Base-by-base conservation (phyloP, 768 basidiomycete genomes). In the Mycena rebaudengoi region DNA sequence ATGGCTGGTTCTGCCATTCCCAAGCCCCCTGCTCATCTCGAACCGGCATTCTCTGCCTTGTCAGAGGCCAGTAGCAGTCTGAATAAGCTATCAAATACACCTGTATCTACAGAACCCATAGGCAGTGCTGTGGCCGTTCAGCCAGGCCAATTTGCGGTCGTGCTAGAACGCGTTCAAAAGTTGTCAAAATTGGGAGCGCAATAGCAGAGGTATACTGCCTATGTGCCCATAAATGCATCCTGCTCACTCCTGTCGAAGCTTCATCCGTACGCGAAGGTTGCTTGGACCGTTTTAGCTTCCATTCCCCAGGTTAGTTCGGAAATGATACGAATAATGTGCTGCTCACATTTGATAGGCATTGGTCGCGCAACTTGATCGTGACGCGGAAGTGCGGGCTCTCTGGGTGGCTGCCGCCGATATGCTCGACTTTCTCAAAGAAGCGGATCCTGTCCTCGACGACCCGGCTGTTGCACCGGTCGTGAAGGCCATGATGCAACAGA, bases 401-500 rank as follows among this genome's bases (percentile, higher is more conserved):
- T 44, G 46, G 41, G 14, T n/a, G 35, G 23, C 59, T 25, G 48
- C 45, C 5, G 25, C 25, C n/a, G 59, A 60, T 18, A 60, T 60
- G 59, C 30, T 60, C 12, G 59, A 26, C 25, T 60, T 60, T 51
- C 20, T 60, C 49, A 28, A 60, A 49, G 59, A 60, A 13, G 49
- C 49, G 4, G 32, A 59, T 16, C 25, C 57, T 14, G 8, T 59
- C 26, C 8, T 30, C 7, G 45, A 50, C 16, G 45, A 45, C 8
- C 11, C 12, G 10, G 32, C 30, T 28, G 29, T 59, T 37, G 23
- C 13, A 3, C 25, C 11, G 12, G 49, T 28, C 29, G 57, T 59
- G n/a, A 26, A 41, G 18, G 12, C 21, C 11, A 59, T 59, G 57
- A 40, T 59, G 18, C 43, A 59, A 20, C 44, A 59, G 28, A 59